Conservation (phyloP, 768 basidiomycete species). For the Fistulinella prunicolor region DNA sequence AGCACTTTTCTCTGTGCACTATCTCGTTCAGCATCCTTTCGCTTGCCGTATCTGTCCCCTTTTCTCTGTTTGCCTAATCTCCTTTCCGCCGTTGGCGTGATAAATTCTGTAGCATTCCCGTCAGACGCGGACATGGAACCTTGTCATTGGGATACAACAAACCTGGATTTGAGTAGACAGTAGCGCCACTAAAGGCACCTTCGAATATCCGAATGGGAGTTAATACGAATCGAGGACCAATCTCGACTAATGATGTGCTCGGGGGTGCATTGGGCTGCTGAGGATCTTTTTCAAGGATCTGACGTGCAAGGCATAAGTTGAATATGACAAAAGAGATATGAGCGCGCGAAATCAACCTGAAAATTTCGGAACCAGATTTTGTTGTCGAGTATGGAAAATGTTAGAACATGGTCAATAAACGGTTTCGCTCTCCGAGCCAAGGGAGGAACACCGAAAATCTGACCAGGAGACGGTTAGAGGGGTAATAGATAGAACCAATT, state of each 20-base stretch:
- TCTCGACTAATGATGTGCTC: constrained; percentile 88
- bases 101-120: constrained; percentile 62
- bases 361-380: constrained; percentile 99
- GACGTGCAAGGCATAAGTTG: background rate
- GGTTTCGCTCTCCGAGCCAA: constrained; percentile 91
- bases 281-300: constrained; percentile 96
- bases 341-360: constrained; percentile 57
- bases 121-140: background rate
- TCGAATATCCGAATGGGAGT: constrained; percentile 98
- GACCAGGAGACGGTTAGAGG: constrained; percentile 4
- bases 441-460: constrained; percentile 96
- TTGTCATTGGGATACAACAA: constrained; percentile 19
- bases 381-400: constrained; percentile 91
- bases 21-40: constrained; percentile 78
- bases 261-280: constrained; percentile 81
- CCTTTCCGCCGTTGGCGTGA: constrained; percentile 82
- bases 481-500: background rate
- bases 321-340: background rate
- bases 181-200: constrained; percentile 93
- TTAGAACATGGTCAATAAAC: constrained; percentile 96
- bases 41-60: constrained; percentile 75
- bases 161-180: constrained; percentile 96
- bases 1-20: constrained; percentile 58
- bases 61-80: constrained; percentile 65
- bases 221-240: constrained; percentile 95